phyloP scores from a whole-genome alignment of 1,284 basidiomycete genomes.

The Lentinula novae-zelandiae region DNA sequence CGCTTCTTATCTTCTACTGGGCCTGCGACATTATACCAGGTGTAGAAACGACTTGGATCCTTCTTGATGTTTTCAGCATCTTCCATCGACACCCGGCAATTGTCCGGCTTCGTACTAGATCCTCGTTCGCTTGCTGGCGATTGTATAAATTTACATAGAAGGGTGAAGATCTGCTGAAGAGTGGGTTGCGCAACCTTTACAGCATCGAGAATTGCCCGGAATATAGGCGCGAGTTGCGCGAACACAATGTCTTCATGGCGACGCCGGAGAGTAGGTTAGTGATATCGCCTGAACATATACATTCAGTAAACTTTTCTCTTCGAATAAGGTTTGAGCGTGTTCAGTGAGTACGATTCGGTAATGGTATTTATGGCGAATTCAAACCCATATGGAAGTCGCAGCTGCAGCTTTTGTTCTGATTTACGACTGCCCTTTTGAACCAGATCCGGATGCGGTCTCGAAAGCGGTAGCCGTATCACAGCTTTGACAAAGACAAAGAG shows the following conservation, averaged over 20 bases:
- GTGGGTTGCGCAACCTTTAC: not conserved
- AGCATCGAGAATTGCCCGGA: not conserved
- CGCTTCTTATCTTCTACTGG: not conserved
- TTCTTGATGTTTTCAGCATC: not conserved
- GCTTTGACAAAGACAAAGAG: too few species aligned
- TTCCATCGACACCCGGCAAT: not conserved
- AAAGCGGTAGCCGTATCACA: too few species aligned
- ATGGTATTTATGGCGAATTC: too few species aligned
- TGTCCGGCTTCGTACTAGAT: not conserved
- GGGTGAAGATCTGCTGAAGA: not conserved
- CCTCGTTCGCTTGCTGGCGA: not conserved
- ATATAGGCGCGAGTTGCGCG: not conserved
- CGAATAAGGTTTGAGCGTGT: too few species aligned
- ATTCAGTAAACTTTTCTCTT: too few species aligned
- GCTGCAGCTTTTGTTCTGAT: too few species aligned
- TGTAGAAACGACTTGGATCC: not conserved
- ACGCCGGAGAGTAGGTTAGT: not conserved
- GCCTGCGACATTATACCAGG: not conserved
- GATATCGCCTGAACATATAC: too few species aligned
- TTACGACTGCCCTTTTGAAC: too few species aligned
- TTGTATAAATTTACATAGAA: not conserved
- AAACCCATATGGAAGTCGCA: too few species aligned
- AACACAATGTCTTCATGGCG: not conserved
- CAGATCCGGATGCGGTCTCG: too few species aligned
- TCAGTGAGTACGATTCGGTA: too few species aligned